Percentiles rank a stretch among this genome's conserved stretches.
phyloP scores from a whole-genome alignment of 2,329 filamentous ascomycete species.

The Diaporthe humulicola region DNA sequence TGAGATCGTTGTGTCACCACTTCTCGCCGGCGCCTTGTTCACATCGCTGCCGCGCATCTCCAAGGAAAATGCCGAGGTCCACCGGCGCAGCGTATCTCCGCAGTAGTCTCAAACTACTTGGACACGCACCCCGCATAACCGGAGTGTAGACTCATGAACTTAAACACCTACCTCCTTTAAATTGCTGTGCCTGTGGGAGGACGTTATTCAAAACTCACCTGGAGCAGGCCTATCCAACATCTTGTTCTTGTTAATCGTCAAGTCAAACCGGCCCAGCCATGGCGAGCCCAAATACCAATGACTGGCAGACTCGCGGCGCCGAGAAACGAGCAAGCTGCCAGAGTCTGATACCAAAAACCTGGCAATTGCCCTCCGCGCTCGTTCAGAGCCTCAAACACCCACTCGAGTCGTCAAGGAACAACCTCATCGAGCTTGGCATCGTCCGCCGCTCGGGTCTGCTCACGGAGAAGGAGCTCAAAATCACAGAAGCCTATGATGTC shows the following conservation, averaged over 20 bases:
- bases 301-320: slow-evolving; percentile 29
- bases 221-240: not conserved
- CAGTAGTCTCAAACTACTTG: not conserved
- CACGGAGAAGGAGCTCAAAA: slow-evolving; percentile 36
- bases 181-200: not conserved
- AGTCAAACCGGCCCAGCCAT: not conserved
- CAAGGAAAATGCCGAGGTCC: slow-evolving; percentile 11
- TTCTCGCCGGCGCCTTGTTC: too few species aligned
- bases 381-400: slow-evolving; percentile 26
- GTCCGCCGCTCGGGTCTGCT: slow-evolving; percentile 33
- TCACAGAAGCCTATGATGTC: slow-evolving; percentile 38
- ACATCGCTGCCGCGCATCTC: not conserved
- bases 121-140: slow-evolving; percentile 1
- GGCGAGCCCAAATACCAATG: not conserved
- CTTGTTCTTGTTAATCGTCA: not conserved
- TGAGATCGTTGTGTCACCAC: not conserved
- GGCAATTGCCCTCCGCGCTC: slow-evolving; percentile 29
- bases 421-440: slow-evolving; percentile 35
- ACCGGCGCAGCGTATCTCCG: slow-evolving; percentile 9
- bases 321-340: slow-evolving; percentile 30
- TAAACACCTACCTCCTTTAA: not conserved
- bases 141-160: not conserved
- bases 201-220: not conserved
- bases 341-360: slow-evolving; percentile 32
- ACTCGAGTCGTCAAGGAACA: slow-evolving; percentile 36